These are phyloP conservation scores for Leccinum subfulvum DNA, from an alignment of 1,284 basidiomycete genomes.

Conservation along the genomic window DNA sequence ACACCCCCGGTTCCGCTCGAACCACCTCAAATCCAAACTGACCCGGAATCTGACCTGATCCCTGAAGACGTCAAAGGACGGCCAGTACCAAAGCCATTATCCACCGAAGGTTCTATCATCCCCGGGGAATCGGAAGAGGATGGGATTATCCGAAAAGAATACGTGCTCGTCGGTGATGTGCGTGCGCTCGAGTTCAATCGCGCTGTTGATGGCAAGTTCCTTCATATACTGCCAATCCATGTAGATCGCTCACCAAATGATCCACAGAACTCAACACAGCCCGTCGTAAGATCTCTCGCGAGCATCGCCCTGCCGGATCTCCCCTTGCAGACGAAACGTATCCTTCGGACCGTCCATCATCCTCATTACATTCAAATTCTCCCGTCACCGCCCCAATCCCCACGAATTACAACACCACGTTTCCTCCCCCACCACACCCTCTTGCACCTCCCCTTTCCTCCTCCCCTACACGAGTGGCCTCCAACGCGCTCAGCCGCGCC, in stretches of 20 bases:
- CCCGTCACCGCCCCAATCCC: conserved; percentile 29
- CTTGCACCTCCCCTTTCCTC: conserved; percentile 54
- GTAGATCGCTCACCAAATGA: conserved; percentile 12
- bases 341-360: conserved; percentile 28
- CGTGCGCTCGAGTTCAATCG: conserved; percentile 74
- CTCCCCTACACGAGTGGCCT: conserved; percentile 61
- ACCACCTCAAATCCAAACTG: conserved; percentile 14
- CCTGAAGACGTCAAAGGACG: conserved; percentile 17
- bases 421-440: conserved; percentile 59
- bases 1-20: conserved; percentile 12
- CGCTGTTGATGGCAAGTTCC: conserved; percentile 66
- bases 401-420: conserved; percentile 45
- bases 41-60: conserved; percentile 8
- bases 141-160: conserved; percentile 69
- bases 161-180: conserved; percentile 75
- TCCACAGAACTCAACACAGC: conserved; percentile 60
- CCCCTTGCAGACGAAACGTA: conserved; percentile 43
- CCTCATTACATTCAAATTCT: conserved; percentile 24
- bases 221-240: neutral
- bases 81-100: conserved; percentile 37
- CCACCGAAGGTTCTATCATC: conserved; percentile 66
- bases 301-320: conserved; percentile 47
- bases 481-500: conserved; percentile 82
- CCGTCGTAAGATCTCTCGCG: conserved; percentile 56
- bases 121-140: conserved; percentile 83